Evolutionary conservation across 2,329 filamentous ascomycete species (phyloP).

Genomic region (Neurospora crassa): DNA sequence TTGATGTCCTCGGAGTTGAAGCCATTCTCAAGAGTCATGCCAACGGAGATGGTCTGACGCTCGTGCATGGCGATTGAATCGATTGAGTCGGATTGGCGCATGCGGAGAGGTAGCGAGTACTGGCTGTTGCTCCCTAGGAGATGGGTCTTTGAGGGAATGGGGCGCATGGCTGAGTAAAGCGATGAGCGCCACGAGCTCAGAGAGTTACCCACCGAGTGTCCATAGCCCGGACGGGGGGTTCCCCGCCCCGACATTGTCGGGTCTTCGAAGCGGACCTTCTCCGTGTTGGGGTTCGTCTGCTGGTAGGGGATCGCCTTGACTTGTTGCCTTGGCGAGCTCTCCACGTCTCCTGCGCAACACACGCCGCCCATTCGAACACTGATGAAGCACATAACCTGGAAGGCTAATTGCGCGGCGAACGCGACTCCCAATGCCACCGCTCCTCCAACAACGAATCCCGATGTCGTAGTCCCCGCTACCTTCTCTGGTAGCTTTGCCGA

Average conservation of each 20-base stretch:
- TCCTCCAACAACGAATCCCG: slow-evolving; percentile 32
- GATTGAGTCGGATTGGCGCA: slow-evolving; percentile 35
- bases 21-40: slow-evolving; percentile 39
- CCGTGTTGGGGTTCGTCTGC: slow-evolving; percentile 28
- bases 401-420: slow-evolving; percentile 38
- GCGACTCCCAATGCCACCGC: slow-evolving; percentile 36
- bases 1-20: slow-evolving; percentile 73
- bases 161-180: slow-evolving; percentile 39
- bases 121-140: slow-evolving; percentile 35
- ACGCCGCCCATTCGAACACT: slow-evolving; percentile 24
- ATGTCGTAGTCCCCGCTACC: slow-evolving; percentile 24
- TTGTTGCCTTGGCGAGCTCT: slow-evolving; percentile 23
- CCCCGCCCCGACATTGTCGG: slow-evolving; percentile 25
- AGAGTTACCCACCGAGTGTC: slow-evolving; percentile 35
- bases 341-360: slow-evolving; percentile 24
- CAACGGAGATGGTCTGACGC: slow-evolving; percentile 19
- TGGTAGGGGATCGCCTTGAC: slow-evolving; percentile 46
- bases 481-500: slow-evolving; percentile 20
- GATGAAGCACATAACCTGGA: slow-evolving; percentile 36
- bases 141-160: slow-evolving; percentile 46
- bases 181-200: slow-evolving; percentile 40
- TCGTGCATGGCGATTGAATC: slow-evolving; percentile 32
- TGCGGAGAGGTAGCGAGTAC: slow-evolving; percentile 19
- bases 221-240: slow-evolving; percentile 35
- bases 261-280: slow-evolving; percentile 20